Evolutionary conservation across 345 rosid species (phyloP).

Genomic region (Lumnitzera racemosa): DNA sequence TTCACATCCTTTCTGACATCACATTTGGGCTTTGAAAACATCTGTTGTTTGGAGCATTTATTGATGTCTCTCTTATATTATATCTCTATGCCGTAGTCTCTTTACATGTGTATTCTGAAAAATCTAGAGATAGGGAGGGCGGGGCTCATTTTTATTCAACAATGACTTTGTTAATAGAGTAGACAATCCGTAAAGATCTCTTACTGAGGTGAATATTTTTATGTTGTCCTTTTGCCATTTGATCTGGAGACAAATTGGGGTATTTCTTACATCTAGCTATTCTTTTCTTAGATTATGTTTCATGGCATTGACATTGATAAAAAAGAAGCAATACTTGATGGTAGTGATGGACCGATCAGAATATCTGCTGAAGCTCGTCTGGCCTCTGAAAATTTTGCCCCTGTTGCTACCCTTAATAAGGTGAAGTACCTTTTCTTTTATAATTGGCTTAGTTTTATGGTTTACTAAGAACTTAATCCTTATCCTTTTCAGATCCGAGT

Average conservation of each 20-base stretch:
- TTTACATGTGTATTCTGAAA: too few relatives aligned
- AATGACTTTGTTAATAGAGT: too few relatives aligned
- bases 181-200: too few relatives aligned
- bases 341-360: constrained; percentile 92
- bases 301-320: constrained; percentile 75
- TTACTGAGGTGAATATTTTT: too few relatives aligned
- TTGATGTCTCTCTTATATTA: too few relatives aligned
- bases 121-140: too few relatives aligned
- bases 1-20: too few relatives aligned
- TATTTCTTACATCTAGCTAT: constrained; percentile 2
- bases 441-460: constrained; percentile 10
- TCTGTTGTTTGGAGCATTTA: too few relatives aligned
- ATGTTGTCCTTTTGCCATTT: too few relatives aligned
- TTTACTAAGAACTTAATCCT: neutral
- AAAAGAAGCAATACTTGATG: constrained; percentile 83
- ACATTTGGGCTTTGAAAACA: too few relatives aligned
- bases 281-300: constrained; percentile 47
- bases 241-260: neutral
- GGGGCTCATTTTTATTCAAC: too few relatives aligned
- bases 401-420: constrained; percentile 74
- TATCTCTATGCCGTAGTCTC: too few relatives aligned
- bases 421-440: constrained; percentile 23
- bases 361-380: constrained; percentile 74
- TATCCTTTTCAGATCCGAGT: constrained; percentile 51
- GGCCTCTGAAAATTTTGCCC: constrained; percentile 69